Evolutionary conservation across 202 grass and related monocot genomes (phyloP).

Genomic region (Elaeis oleifera): DNA sequence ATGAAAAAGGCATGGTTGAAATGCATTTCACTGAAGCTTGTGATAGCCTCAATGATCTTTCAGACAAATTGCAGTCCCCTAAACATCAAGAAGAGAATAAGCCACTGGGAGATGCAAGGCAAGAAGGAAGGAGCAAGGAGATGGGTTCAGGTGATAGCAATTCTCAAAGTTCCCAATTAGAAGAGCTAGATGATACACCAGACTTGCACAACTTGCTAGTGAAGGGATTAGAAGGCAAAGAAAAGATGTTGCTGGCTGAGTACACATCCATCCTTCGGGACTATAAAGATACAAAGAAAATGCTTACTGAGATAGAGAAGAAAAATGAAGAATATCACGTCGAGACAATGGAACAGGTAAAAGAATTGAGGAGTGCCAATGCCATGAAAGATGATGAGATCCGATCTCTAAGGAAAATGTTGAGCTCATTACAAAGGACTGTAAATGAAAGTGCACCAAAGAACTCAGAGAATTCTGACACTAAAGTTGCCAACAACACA

Average conservation of each 20-base stretch:
- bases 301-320: constrained; percentile 52
- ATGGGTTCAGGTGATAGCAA: too few species aligned
- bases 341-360: constrained; percentile 64
- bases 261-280: constrained; percentile 42
- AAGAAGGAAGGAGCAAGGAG: constrained; percentile 4
- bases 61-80: constrained; percentile 38
- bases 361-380: constrained; percentile 60
- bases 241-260: constrained; percentile 41
- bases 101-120: constrained; percentile 10
- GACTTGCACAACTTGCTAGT: constrained; percentile 24
- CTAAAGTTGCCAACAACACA: too few species aligned
- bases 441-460: constrained; percentile 33
- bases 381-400: constrained; percentile 81
- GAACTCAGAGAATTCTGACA: constrained; percentile 31
- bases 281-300: constrained; percentile 66
- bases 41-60: constrained; percentile 43
- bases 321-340: constrained; percentile 46
- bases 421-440: constrained; percentile 67
- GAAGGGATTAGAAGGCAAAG: constrained; percentile 39
- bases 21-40: constrained; percentile 44
- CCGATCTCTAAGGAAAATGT: constrained; percentile 54
- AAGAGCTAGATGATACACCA: constrained; percentile 21
- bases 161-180: not conserved
- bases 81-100: constrained; percentile 14
- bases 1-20: constrained; percentile 40